Evolutionary conservation across 306 rosid genomes (phyloP), one percentile per base, ranked within the genome.

Genomic region (Rubus idaeus): DNA sequence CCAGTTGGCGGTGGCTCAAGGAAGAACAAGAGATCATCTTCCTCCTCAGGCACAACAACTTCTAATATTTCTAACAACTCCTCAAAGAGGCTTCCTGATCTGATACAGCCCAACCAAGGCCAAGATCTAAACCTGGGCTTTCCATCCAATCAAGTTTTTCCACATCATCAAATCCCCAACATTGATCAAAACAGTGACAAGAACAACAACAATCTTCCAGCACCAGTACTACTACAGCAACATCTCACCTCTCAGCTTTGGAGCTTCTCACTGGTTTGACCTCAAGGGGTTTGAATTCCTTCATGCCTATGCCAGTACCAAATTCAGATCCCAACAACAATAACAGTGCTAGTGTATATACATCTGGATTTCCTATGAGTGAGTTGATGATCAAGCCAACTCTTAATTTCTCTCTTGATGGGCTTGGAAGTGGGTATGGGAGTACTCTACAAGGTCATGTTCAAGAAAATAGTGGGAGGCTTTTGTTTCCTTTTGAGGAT

Each of bases 1-100:
- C 98, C 98, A 37, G 98, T 93, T 0, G 98, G 98, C 0, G 98
- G 98, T 2, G 93, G 91, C 0, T 83, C 93, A 35, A 91, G 96
- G 70, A 91, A 90, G 81, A 91, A 89, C 95, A 93, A 91, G 71
- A 91, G 90, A 82, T 71, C 83, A 21, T 63, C 86, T 20, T 76
- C 84, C 3, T 7, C 75, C 41, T 41, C 79, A 12, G 37, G 78
- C 7, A 44, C 75, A n/a, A 21, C 81, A 14, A 30, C 57, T 42
- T 44, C 77, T 26, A 41, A 40, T 37, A 10, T 76, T 30, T 55
- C 57, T 17, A 73, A 73, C 52, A 18, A 75, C 51, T 40, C 51
- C 1, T 77, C 82, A 23, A 85, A 82, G 56, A 86, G 79, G 73
- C 85, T 86, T 70, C 82, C 87, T 80, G 86, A 85, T 82, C 84